These are phyloP conservation scores for Paxillus involutus DNA, from an alignment of 768 basidiomycete species.

Conservation along the genomic window DNA sequence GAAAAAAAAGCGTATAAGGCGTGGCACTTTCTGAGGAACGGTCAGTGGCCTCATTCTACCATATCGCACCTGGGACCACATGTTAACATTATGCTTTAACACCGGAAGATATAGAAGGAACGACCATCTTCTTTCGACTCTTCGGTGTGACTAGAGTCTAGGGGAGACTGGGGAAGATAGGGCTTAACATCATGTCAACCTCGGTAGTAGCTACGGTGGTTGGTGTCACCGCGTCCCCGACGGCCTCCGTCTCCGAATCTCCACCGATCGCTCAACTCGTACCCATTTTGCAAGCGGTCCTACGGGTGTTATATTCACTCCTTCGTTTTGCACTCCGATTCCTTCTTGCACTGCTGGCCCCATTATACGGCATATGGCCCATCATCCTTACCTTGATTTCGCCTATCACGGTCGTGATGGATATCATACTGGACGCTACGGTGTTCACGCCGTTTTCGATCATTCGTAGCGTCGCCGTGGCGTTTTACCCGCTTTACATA, in stretches of 20 bases:
- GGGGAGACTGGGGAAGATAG: not conserved
- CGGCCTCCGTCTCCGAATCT: not conserved
- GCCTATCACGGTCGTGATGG: constrained; percentile 44
- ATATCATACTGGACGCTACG: constrained; percentile 41
- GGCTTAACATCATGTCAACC: constrained; percentile 7
- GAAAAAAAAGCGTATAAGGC: too few species aligned
- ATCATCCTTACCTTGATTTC: constrained; percentile 42
- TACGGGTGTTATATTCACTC: constrained; percentile 11
- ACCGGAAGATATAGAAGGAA: too few species aligned
- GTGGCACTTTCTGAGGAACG: too few species aligned
- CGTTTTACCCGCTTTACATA: constrained; percentile 55
- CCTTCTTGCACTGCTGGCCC: constrained; percentile 13
- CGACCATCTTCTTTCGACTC: too few species aligned
- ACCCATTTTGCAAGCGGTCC: constrained; percentile 13
- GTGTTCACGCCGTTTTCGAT: constrained; percentile 47
- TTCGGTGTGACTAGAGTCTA: too few species aligned
- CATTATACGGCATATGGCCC: constrained; percentile 24
- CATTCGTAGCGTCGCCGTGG: constrained; percentile 37
- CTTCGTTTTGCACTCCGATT: constrained; percentile 11
- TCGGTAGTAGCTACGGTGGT: not conserved
- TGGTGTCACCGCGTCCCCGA: not conserved
- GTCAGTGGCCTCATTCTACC: too few species aligned
- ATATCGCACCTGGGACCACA: too few species aligned
- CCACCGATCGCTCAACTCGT: constrained; percentile 27
- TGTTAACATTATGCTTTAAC: too few species aligned